Evolutionary conservation across 2,329 filamentous ascomycete species (phyloP), one percentile per base, ranked within the genome.

Genomic region (Epichloe uncinata): DNA sequence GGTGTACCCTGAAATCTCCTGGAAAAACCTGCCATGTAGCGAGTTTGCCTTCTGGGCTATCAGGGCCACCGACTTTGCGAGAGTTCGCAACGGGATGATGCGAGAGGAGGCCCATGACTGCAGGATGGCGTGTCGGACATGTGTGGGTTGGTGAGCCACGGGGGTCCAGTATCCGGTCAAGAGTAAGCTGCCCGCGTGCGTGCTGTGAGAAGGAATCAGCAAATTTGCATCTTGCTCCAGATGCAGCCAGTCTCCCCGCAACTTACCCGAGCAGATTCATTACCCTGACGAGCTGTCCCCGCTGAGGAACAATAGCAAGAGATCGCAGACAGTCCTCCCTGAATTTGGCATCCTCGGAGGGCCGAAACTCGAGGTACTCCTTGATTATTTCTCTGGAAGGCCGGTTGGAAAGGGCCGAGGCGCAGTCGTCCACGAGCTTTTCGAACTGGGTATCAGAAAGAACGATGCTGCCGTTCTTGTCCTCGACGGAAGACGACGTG

Each of bases 121-220:
- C 38, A 89, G 56, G 46, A 88, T 79, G 33, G 72, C 67, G 60
- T 85, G 75, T 37, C 84, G 78, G 16, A 78, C 67, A 35, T 73
- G 64, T 18, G 80, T 56, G 1, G 84, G 75, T 55, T 86, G 83
- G 47, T 77, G 66, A 48, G 78, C 71, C 43, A 87, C 64, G 1
- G 82, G 82, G 0, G 73, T 77, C 55, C 75, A 71, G 60, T 81
- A 77, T n/a, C 84, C 83, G 0, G 85, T 88, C 44, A 87, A 69
- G 5, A 85, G 62, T 16, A 85, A 65, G 26, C 80, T 79, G 26
- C 84, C 84, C 3, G 74, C 62, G 35, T 78, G 74, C 20, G 80
- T 81, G 53, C 81, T 85, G 34, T 42, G 4, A 20, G 44, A 13
- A 45, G n/a, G 30, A 40, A 12, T 43, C 52, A 48, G 53, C 34